These are phyloP conservation scores for Pseudozyma hubeiensis DNA, from an alignment of 1,284 basidiomycete species.

Conservation along the genomic window DNA sequence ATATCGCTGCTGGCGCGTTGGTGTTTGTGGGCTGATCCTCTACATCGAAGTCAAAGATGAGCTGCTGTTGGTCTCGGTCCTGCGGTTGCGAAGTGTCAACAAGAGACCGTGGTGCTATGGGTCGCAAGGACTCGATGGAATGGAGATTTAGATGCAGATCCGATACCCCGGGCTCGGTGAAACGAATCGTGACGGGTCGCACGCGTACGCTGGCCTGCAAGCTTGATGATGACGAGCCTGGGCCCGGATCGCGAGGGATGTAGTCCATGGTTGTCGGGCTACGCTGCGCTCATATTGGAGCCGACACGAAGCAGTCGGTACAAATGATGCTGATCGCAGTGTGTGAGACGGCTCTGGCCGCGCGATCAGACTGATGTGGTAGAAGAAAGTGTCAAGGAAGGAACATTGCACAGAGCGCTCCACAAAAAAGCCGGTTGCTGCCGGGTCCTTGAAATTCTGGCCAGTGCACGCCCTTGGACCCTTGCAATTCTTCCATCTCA, in stretches of 20 bases:
- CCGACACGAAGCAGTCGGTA: too few relatives aligned
- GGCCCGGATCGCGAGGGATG: slow-evolving; percentile 6
- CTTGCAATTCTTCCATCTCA: too few relatives aligned
- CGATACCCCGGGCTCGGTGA: slow-evolving; percentile 41
- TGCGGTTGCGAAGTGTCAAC: not conserved
- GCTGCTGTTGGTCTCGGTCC: not conserved
- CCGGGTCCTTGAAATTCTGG: too few relatives aligned
- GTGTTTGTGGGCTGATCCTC: slow-evolving; percentile 10
- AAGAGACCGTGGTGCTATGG: not conserved
- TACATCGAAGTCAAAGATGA: slow-evolving; percentile 26
- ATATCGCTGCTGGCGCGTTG: not conserved
- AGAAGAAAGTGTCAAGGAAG: too few relatives aligned
- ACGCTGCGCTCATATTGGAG: too few relatives aligned
- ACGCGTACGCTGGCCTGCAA: slow-evolving; percentile 20
- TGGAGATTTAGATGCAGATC: slow-evolving; percentile 22
- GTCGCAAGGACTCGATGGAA: slow-evolving; percentile 16
- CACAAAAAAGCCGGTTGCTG: too few relatives aligned
- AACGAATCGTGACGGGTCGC: slow-evolving; percentile 38
- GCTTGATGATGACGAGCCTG: slow-evolving; percentile 2
- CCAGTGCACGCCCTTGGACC: too few relatives aligned
- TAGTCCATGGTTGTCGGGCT: too few relatives aligned
- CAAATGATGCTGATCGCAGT: too few relatives aligned
- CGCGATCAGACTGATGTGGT: too few relatives aligned
- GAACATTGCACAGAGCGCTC: too few relatives aligned
- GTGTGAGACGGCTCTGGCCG: too few relatives aligned